Percentiles rank a stretch among this genome's conserved stretches.
These are phyloP conservation scores for Postia placenta DNA, from an alignment of 768 basidiomycete genomes.

Conservation along the genomic window DNA sequence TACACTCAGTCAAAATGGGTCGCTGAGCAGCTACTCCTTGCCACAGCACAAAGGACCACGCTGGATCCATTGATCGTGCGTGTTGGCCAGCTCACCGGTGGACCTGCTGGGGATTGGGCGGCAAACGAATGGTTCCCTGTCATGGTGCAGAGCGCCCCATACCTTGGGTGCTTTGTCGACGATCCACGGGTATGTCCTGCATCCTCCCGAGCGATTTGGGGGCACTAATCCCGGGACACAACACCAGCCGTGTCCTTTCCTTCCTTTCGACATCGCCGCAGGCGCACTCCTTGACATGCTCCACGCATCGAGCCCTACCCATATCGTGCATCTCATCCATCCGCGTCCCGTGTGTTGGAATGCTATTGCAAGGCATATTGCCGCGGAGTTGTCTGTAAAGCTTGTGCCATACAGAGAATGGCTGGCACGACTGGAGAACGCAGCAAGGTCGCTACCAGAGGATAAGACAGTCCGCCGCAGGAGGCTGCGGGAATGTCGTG, in stretches of 20 bases:
- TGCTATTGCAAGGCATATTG: too few species aligned
- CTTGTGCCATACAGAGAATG: too few species aligned
- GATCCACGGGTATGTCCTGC: background rate
- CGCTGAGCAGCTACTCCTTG: conserved; percentile 24
- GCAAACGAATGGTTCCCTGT: conserved; percentile 27
- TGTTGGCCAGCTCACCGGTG: conserved; percentile 27
- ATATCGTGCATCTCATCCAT: conserved; percentile 29
- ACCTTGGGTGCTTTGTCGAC: background rate
- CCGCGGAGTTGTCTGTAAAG: too few species aligned
- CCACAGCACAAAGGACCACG: conserved; percentile 14
- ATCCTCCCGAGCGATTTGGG: background rate
- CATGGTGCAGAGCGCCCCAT: conserved; percentile 13
- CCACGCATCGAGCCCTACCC: conserved; percentile 13
- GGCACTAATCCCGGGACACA: background rate
- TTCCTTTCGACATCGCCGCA: conserved; percentile 36
- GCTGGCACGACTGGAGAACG: too few species aligned
- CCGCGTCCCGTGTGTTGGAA: too few species aligned
- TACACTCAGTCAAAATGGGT: conserved; percentile 28
- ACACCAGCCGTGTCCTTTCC: conserved; percentile 32
- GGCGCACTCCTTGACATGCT: conserved; percentile 25
- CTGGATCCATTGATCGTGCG: conserved; percentile 25
- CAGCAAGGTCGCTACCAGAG: too few species aligned
- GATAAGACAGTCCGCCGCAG: too few species aligned
- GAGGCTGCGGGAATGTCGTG: background rate
- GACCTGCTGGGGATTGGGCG: conserved; percentile 27